Evolutionary conservation across 495 filamentous ascomycete genomes (phyloP), one percentile per base, ranked within the genome.

Genomic region (Entonaema liquescens): DNA sequence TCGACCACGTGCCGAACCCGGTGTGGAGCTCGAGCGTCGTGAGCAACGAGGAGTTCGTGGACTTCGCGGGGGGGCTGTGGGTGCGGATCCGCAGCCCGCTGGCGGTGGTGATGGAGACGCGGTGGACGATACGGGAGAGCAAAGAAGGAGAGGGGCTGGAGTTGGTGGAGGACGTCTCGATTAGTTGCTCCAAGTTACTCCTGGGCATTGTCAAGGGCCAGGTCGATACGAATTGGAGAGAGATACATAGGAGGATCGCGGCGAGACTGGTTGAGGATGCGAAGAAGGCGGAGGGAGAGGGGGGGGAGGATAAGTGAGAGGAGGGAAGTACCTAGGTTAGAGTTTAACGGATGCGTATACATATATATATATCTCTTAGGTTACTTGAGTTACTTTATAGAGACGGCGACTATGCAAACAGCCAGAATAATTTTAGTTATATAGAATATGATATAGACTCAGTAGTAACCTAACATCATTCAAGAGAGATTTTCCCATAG

Each of bases 11-110:
- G 70, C 75, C 75, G 21, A 77, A 75, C 28, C 75, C 75, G 13
- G 75, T 75, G 17, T 85, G 83, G 83, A 82, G 82, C 66, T 79
- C 74, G 53, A 80, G 81, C 59, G 82, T 85, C 12, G 80, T 81
- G 6, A 83, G 80, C 65, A 79, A 59, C 1, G 82, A 83, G 71
- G 82, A 85, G 76, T 79, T 84, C 31, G 80, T 79, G 9, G 72
- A 82, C 47, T 63, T 78, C 9, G 52, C 52, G 12, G 74, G 78
- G 7, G 83, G 83, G 52, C 38, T 81, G 11, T 85, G 82, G 74
- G 82, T 83, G 49, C 61, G 83, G 0, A 82, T 85, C 57, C 70
- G 69, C n/a, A 81, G 79, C 44, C 83, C 83, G 11, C 49, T 85
- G 68, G 73, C 75, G 17, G 74, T 84, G 28, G 77, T 80, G 5